A percentile compares a stretch with the other conserved stretches of the same genome.
Evolutionary conservation across 495 filamentous ascomycete species (phyloP).

Genomic region (Penicillium crystallinum): DNA sequence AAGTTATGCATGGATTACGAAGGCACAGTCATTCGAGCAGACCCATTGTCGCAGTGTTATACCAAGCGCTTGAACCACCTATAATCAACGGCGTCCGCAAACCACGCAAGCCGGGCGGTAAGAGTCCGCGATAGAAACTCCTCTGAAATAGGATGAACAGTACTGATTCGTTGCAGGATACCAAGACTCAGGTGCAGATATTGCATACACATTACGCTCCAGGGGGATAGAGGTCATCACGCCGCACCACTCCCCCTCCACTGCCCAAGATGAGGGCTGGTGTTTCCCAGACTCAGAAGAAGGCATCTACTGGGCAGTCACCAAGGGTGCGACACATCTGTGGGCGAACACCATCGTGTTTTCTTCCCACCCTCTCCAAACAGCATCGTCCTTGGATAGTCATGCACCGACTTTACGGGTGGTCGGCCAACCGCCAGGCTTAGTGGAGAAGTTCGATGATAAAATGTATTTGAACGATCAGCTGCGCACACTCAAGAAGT

Average conservation of each 20-base stretch:
- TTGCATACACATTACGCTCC: constrained; percentile 23
- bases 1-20: background rate
- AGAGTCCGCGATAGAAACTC: background rate
- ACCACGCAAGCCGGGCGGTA: constrained; percentile 25
- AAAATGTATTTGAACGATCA: constrained; percentile 34
- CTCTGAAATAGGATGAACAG: background rate
- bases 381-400: constrained; percentile 11
- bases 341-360: constrained; percentile 41
- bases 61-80: constrained; percentile 24
- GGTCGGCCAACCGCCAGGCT: constrained; percentile 30
- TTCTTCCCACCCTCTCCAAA: constrained; percentile 31
- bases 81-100: constrained; percentile 21
- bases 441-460: constrained; percentile 38
- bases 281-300: constrained; percentile 35
- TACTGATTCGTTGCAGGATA: constrained; percentile 20
- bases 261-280: constrained; percentile 22
- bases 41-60: constrained; percentile 19
- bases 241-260: constrained; percentile 9
- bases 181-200: constrained; percentile 37
- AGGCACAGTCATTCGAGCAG: background rate
- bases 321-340: constrained; percentile 31
- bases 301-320: constrained; percentile 28
- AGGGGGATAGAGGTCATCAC: constrained; percentile 22
- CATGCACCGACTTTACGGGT: constrained; percentile 17
- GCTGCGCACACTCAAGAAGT: constrained; percentile 13